Conservation (phyloP, 2,329 filamentous ascomycete genomes). For the Purpureocillium takamizusanense region DNA sequence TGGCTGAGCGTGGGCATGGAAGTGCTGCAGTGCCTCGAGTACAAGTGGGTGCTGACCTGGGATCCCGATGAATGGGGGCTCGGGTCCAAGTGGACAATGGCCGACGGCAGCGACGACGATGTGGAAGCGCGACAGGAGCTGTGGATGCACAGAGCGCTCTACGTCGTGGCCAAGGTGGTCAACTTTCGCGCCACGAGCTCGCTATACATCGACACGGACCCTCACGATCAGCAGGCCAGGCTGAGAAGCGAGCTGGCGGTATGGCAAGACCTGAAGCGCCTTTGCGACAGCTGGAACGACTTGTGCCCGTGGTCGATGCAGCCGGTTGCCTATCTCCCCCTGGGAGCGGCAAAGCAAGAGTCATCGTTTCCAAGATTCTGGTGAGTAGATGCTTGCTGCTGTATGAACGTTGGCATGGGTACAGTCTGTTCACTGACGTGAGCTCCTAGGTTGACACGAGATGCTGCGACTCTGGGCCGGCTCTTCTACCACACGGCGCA, state of each 20-base stretch:
- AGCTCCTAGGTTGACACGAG: not conserved
- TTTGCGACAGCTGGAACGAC: slow-evolving; percentile 76
- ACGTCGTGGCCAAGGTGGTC: slow-evolving; percentile 76
- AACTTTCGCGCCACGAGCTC: slow-evolving; percentile 72
- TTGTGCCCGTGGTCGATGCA: slow-evolving; percentile 79
- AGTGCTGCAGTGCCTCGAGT: slow-evolving; percentile 76
- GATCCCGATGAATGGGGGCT: slow-evolving; percentile 86
- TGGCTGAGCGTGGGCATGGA: slow-evolving; percentile 92
- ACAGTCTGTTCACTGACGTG: too few relatives aligned
- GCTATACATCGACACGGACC: slow-evolving; percentile 47
- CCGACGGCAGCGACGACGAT: slow-evolving; percentile 40
- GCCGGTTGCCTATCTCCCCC: slow-evolving; percentile 67
- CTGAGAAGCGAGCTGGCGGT: slow-evolving; percentile 59
- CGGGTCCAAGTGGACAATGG: slow-evolving; percentile 53
- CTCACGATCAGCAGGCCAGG: slow-evolving; percentile 54
- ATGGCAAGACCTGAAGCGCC: slow-evolving; percentile 71
- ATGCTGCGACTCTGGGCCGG: slow-evolving; percentile 61
- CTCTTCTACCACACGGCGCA: slow-evolving; percentile 86
- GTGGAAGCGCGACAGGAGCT: slow-evolving; percentile 51
- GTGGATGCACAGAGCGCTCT: slow-evolving; percentile 85
- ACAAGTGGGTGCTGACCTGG: slow-evolving; percentile 82
- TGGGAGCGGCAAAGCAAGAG: slow-evolving; percentile 56
- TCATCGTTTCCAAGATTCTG: slow-evolving; percentile 83
- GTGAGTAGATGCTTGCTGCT: slow-evolving; percentile 32
- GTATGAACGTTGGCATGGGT: not conserved